Percentiles rank a stretch among this genome's conserved stretches.
phyloP scores from a whole-genome alignment of 345 rosid species.

The Syzygium jambos region DNA sequence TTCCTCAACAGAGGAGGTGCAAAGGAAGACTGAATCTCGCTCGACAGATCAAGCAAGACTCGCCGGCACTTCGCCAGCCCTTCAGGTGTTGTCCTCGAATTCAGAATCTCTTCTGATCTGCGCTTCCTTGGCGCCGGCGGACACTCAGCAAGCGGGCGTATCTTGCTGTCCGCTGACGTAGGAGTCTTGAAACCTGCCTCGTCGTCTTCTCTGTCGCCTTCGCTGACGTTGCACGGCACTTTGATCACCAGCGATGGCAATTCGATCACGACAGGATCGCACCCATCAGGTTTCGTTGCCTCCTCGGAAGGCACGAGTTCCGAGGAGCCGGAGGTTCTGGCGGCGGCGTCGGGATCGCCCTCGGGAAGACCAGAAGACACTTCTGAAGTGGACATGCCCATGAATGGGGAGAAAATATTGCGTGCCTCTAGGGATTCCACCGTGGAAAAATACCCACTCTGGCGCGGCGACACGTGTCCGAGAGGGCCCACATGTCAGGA shows the following conservation, averaged over 20 bases:
- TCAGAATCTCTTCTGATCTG: slow-evolving; percentile 12
- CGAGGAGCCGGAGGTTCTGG: slow-evolving; percentile 7
- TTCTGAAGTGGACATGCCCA: slow-evolving; percentile 30
- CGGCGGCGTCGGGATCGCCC: slow-evolving; percentile 6
- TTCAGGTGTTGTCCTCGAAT: slow-evolving; percentile 32
- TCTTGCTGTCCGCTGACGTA: slow-evolving; percentile 34
- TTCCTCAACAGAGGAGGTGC: slow-evolving; percentile 40
- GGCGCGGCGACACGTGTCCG: too few relatives aligned
- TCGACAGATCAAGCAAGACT: slow-evolving; percentile 48
- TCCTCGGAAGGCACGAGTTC: slow-evolving; percentile 18
- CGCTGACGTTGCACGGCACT: neutral
- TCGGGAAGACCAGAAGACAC: slow-evolving; percentile 18
- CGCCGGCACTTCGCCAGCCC: neutral
- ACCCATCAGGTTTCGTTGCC: neutral
- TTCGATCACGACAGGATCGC: neutral
- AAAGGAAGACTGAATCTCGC: slow-evolving; percentile 57
- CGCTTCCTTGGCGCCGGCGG: slow-evolving; percentile 78
- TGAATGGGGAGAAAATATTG: neutral
- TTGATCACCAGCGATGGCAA: neutral
- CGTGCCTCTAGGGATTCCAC: too few relatives aligned
- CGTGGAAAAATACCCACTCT: too few relatives aligned
- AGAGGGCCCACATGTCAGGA: too few relatives aligned
- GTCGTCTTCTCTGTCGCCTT: slow-evolving; percentile 9
- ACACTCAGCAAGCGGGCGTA: slow-evolving; percentile 19
- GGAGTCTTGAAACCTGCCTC: slow-evolving; percentile 55